phyloP scores from a whole-genome alignment of 129 eudicot genomes.

The Lactuca sativa region DNA sequence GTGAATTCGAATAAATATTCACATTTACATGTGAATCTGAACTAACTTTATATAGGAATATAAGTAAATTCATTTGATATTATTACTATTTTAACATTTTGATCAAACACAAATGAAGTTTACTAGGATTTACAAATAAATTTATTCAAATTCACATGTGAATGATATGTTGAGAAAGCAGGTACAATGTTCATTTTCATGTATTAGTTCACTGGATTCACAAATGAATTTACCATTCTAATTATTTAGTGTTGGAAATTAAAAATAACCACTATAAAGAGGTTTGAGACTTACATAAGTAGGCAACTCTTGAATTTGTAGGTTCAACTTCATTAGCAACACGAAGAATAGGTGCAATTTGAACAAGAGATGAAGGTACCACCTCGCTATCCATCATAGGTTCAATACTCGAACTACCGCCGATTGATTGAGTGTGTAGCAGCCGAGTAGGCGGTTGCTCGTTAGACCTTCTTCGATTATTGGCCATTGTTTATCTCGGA shows the following conservation, averaged over 20 bases:
- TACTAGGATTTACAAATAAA: too few species aligned
- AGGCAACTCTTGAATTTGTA: slow-evolving; percentile 76
- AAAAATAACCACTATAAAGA: neutral
- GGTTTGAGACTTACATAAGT: slow-evolving; percentile 61
- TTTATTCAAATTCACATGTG: too few species aligned
- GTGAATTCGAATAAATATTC: too few species aligned
- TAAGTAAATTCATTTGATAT: too few species aligned
- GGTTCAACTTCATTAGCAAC: slow-evolving; percentile 93
- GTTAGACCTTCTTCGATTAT: slow-evolving; percentile 62
- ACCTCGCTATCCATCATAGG: slow-evolving; percentile 94
- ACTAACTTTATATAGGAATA: too few species aligned
- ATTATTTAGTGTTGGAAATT: neutral
- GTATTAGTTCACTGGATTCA: too few species aligned
- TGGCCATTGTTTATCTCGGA: slow-evolving; percentile 46
- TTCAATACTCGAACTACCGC: slow-evolving; percentile 61
- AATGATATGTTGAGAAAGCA: too few species aligned
- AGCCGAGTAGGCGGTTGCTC: slow-evolving; percentile 54
- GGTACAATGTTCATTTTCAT: too few species aligned
- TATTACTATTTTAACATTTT: too few species aligned
- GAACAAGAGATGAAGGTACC: slow-evolving; percentile 80
- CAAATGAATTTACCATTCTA: too few species aligned
- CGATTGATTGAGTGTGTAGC: slow-evolving; percentile 60
- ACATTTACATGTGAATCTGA: too few species aligned
- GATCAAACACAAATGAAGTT: too few species aligned
- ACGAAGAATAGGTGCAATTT: slow-evolving; percentile 92